Base-by-base conservation (phyloP, 345 rosid genomes). In the Ricinus communis region DNA sequence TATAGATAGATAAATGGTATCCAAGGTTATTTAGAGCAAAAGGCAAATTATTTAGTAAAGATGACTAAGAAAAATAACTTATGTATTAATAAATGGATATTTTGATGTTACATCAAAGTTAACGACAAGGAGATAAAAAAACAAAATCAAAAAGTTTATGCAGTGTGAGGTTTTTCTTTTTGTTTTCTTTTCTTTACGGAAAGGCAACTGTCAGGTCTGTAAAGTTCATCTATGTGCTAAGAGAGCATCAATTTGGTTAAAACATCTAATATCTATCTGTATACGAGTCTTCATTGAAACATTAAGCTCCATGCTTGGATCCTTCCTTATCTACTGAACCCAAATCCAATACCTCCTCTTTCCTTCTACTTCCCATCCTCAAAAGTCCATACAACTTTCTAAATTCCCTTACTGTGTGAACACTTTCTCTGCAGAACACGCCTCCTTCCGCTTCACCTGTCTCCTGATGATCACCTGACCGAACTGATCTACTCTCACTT, bases 341-440 rank as follows among this genome's bases (percentile, higher is more conserved):
- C 9, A 46, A 47, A 9, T 71, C 63, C 41, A 72, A 0, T 4
- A 69, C 18, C 8, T 71, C 74, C 24, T 75, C 74, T 18, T 70
- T 75, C 49, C 79, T 62, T 38, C 79, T 65, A 38, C 79, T 75
- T 56, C 79, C 79, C 69, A 61, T 68, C 24, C 15, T 69, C 61
- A 70, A 47, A 1, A 75, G 60, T 38, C 79, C 79, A 14, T 75
- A 75, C 79, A 75, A 47, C 49, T 70, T 75, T 56, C 74, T 70
- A 16, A 75, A 50, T 53, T 75, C 79, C 31, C 54, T 70, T 2
- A 64, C 74, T 4, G 79, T 57, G 40, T 75, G 74, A 10, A 70
- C 65, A 49, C 79, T 64, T 58, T 75, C 79, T 70, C 74, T 50
- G 66, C 55, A 56, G 19, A 22, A 54, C 31, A 36, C 67, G 4